Conservation (phyloP, 2,329 filamentous ascomycete genomes). For the Orbilia ellipsospora region DNA sequence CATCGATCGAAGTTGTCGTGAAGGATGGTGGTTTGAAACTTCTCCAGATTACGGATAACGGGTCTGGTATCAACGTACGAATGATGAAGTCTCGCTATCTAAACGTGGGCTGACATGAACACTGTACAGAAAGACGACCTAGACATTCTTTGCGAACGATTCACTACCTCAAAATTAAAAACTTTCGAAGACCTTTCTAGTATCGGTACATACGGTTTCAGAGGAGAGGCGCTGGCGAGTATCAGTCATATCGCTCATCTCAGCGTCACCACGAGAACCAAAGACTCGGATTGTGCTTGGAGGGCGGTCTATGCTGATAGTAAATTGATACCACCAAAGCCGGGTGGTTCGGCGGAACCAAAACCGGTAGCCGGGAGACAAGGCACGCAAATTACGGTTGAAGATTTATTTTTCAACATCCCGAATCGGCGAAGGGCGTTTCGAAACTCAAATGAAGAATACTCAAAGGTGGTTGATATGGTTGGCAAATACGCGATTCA, state of each 20-base stretch:
- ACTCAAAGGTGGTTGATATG: slow-evolving; percentile 96
- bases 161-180: slow-evolving; percentile 95
- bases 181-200: slow-evolving; percentile 89
- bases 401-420: slow-evolving; percentile 97
- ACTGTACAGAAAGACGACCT: slow-evolving; percentile 81
- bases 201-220: slow-evolving; percentile 97
- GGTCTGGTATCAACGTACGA: slow-evolving; percentile 88
- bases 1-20: slow-evolving; percentile 86
- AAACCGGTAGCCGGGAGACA: slow-evolving; percentile 86
- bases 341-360: slow-evolving; percentile 85
- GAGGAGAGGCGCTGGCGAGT: slow-evolving; percentile 93
- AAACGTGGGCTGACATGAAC: neutral
- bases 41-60: slow-evolving; percentile 97
- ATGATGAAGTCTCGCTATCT: neutral
- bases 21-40: slow-evolving; percentile 96
- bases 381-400: slow-evolving; percentile 94
- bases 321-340: slow-evolving; percentile 82
- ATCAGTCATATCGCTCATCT: slow-evolving; percentile 99
- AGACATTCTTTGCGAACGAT: slow-evolving; percentile 90
- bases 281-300: slow-evolving; percentile 88
- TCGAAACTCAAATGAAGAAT: slow-evolving; percentile 90
- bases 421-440: slow-evolving; percentile 89
- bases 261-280: slow-evolving; percentile 92
- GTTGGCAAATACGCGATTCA: slow-evolving; percentile 94
- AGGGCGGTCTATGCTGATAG: slow-evolving; percentile 88